Evolutionary conservation across 2,329 filamentous ascomycete genomes (phyloP), one percentile per base, ranked within the genome.

Genomic region (Ophiostoma australiae): DNA sequence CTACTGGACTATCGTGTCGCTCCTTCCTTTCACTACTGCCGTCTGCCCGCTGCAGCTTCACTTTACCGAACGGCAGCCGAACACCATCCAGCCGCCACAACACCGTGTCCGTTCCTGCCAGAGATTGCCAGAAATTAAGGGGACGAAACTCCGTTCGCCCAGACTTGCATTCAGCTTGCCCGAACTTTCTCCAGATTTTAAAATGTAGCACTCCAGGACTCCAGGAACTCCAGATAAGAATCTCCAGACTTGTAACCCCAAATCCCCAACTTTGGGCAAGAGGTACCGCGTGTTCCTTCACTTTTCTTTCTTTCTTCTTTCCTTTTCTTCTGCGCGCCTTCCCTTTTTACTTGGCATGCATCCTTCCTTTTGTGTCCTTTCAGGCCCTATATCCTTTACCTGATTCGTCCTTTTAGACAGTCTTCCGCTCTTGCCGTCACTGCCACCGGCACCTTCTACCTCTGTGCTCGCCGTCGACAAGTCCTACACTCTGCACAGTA

Each of bases 21-120:
- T 8, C 33, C 31, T 35, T 65, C 17, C 61, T 37, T 8, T 35
- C 58, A 27, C 48, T n/a, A 27, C 58, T 63, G 58, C 58, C 63
- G 35, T 23, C 63, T 39, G 33, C 63, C 31, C 61, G 33, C 8
- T 27, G 8, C 5, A 33, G 31, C 58, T 52, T 20, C 39, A 61
- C 37, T 72, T 72, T 72, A 69, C 71, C 71, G 71, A 72, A 41
- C 69, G 61, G 71, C 52, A 70, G 71, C 71, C 71, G 71, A 72
- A 69, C 69, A 69, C 48, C 20, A 31, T 23, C n/a, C 33, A 66
- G 33, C 3, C 63, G 48, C 61, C 33, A 44, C 61, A 27, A 37
- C 10, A 63, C 27, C 52, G 52, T 55, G 52, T 55, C n/a, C 52
- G 52, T 55, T 55, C 8, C 52, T 27, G 2, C 7, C n/a, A 27